A percentile compares a stretch with the other conserved stretches of the same genome.
Evolutionary conservation across 1,284 basidiomycete genomes (phyloP).

Genomic region (Fistulinella staudtii): DNA sequence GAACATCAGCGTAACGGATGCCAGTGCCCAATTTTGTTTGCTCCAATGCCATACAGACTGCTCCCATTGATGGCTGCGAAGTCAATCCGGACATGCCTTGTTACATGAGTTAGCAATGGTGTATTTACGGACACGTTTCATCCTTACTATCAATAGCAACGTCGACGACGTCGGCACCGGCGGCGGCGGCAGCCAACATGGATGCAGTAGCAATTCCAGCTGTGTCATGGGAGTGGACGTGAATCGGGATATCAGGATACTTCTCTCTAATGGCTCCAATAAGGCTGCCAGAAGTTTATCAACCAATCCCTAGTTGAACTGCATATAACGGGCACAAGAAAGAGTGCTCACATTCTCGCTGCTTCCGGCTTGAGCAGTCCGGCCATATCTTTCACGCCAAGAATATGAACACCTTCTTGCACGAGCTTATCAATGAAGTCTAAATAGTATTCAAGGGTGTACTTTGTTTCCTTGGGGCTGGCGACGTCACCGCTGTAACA

Average conservation of each 20-base stretch:
- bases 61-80: slow-evolving; percentile 99
- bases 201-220: slow-evolving; percentile 96
- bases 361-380: slow-evolving; percentile 95
- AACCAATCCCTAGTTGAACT: slow-evolving; percentile 3
- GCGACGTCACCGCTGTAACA: slow-evolving; percentile 99
- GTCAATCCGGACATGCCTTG: slow-evolving; percentile 96
- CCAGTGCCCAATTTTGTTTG: slow-evolving; percentile 95
- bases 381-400: slow-evolving; percentile 99
- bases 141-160: slow-evolving; percentile 93
- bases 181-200: slow-evolving; percentile 94
- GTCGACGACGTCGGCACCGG: slow-evolving; percentile 97
- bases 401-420: slow-evolving; percentile 92
- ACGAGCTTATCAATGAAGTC: slow-evolving; percentile 95
- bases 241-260: slow-evolving; percentile 97
- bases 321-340: not conserved
- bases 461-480: slow-evolving; percentile 94
- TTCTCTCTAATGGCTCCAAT: slow-evolving; percentile 93
- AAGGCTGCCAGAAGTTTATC: slow-evolving; percentile 48
- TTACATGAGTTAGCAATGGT: slow-evolving; percentile 7
- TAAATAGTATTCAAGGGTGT: slow-evolving; percentile 97
- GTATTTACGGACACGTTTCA: not conserved
- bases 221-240: slow-evolving; percentile 99
- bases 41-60: slow-evolving; percentile 90
- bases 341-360: slow-evolving; percentile 68
- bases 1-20: slow-evolving; percentile 96